Conservation (phyloP, 192 early-diverging fungal species). For the Coemansia sp. region DNA sequence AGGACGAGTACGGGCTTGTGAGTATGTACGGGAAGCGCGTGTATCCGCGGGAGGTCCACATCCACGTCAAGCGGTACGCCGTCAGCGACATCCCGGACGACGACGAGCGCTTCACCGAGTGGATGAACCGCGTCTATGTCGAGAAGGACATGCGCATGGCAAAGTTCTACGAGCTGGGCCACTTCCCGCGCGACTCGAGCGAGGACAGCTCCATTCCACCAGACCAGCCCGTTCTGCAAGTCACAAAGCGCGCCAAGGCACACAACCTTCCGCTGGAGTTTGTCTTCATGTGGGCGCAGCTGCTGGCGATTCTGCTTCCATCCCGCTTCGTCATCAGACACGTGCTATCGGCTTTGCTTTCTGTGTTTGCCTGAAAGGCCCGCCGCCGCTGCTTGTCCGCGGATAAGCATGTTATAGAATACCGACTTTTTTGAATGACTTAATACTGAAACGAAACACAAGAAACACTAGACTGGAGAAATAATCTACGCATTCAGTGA, state of each 20-base stretch:
- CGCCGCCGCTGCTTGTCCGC: background rate
- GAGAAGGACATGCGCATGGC: slow-evolving; percentile 85
- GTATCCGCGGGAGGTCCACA: slow-evolving; percentile 77
- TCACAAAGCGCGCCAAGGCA: slow-evolving; percentile 13
- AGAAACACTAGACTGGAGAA: background rate
- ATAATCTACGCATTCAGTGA: slow-evolving; percentile 4
- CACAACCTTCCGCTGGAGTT: slow-evolving; percentile 26
- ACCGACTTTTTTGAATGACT: too few relatives aligned
- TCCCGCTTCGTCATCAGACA: slow-evolving; percentile 23
- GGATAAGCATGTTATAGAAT: too few relatives aligned
- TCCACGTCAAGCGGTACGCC: slow-evolving; percentile 72
- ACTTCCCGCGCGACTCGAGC: slow-evolving; percentile 58
- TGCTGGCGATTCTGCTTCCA: slow-evolving; percentile 38
- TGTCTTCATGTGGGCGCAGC: slow-evolving; percentile 46
- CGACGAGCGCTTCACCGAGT: slow-evolving; percentile 69
- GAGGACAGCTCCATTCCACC: slow-evolving; percentile 40
- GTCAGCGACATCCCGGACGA: slow-evolving; percentile 67
- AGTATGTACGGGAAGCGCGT: slow-evolving; percentile 70
- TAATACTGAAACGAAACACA: background rate
- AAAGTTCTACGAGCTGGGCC: slow-evolving; percentile 73
- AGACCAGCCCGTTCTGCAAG: slow-evolving; percentile 30
- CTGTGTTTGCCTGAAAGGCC: background rate
- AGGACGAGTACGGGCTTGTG: slow-evolving; percentile 78
- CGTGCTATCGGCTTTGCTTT: slow-evolving; percentile 2
- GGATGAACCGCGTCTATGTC: slow-evolving; percentile 74